These are phyloP conservation scores for Fusarium nanum DNA, from an alignment of 2,329 filamentous ascomycete genomes.

Conservation along the genomic window DNA sequence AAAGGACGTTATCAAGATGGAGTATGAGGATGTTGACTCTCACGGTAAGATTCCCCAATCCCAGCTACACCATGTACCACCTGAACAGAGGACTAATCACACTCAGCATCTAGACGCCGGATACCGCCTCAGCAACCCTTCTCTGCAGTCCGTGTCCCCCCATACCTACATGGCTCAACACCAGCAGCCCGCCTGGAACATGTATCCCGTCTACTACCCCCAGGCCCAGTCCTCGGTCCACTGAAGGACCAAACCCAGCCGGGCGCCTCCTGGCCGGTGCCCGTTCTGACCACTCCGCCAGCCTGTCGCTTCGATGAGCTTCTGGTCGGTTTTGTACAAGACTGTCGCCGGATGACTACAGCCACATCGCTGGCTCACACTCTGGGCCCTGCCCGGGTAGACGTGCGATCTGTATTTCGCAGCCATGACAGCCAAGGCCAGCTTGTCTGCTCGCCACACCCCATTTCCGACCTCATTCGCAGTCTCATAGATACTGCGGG, in stretches of 20 bases:
- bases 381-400: constrained; percentile 50
- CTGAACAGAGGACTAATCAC: constrained; percentile 46
- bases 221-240: constrained; percentile 51
- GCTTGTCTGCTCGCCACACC: constrained; percentile 44
- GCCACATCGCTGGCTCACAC: constrained; percentile 46
- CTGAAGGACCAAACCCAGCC: constrained; percentile 44
- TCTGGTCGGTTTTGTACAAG: constrained; percentile 51
- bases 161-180: constrained; percentile 47
- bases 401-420: constrained; percentile 51
- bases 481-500: constrained; percentile 48
- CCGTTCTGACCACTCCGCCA: constrained; percentile 48
- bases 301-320: constrained; percentile 51
- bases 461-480: constrained; percentile 48
- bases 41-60: constrained; percentile 44
- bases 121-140: constrained; percentile 49
- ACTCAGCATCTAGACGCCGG: constrained; percentile 48
- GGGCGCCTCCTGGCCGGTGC: constrained; percentile 49
- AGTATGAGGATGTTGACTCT: constrained; percentile 54
- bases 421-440: constrained; percentile 40
- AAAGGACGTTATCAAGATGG: constrained; percentile 55
- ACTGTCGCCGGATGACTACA: constrained; percentile 51
- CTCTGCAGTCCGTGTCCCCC: constrained; percentile 35
- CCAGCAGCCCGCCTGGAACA: constrained; percentile 49
- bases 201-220: constrained; percentile 52
- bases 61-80: background rate